Evolutionary conservation across 192 early-diverging fungal genomes (phyloP), one percentile per base, ranked within the genome.

Genomic region (Umbelopsis ramanniana): DNA sequence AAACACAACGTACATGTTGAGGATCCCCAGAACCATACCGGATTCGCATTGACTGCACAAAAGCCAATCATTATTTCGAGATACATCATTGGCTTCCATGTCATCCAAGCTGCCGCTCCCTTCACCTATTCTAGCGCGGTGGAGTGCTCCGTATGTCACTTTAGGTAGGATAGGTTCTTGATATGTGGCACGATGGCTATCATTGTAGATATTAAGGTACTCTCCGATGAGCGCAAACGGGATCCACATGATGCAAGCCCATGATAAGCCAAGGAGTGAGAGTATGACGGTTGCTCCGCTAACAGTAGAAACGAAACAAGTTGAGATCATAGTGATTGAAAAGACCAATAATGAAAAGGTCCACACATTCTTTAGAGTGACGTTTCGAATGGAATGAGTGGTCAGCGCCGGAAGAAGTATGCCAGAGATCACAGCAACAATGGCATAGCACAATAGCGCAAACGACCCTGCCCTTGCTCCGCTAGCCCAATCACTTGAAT

Each of bases 1-100:
- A 45, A 96, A 69, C 9, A 95, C 93, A 48, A 96, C 90, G 74
- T 93, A 96, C 72, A 97, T 90, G 78, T 98, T 98, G 83, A 95
- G 94, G 26, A 97, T 92, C 10, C 95, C 97, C 46, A 97, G 79
- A 4, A 95, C 87, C 48, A 94, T 85, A 17, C 91, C 92, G 0
- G 91, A 84, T 48, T 76, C 74, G 53, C 70, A 68, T 1, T 71
- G 60, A 2, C 53, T 40, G 19, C 48, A 50, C 15, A 15, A 10
- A 17, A 50, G 3, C 48, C 48, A 50, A 17, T 50, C 48, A 10
- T 21, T 19, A 21, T 21, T 50, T 15, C 2, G 40, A 43, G 40
- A 43, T 43, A 12, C 6, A 5, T 0, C 40, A 12, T 12, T 43
- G 40, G 11, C 40, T 43, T 43, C 40, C 40, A 43, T 5, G 11